Evolutionary conservation across 768 basidiomycete genomes (phyloP), one percentile per base, ranked within the genome.

Genomic region (Phlebiopsis flavidoalba): DNA sequence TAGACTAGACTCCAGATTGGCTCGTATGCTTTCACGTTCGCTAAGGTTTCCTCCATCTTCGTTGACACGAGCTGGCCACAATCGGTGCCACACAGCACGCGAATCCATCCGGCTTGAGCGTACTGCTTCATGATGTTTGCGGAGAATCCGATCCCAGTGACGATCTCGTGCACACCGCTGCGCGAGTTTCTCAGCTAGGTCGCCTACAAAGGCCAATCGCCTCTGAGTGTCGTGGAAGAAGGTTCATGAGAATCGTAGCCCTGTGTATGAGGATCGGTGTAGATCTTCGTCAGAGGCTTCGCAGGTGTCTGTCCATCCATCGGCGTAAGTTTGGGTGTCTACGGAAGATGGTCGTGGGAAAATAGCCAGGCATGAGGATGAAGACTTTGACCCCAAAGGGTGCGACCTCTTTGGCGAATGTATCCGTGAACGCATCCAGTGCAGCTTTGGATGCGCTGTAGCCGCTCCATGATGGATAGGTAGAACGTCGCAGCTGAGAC

Each of bases 401-500:
- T 21, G 63, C 66, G 33, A 73, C 55, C 60, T 74, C 72, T n/a
- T 37, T 58, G 12, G 51, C 59, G 37, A 72, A 65, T 1, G 66
- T 60, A 49, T 70, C 72, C 15, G 71, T 63, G 49, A 65, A 60
- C 19, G 63, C 55, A 36, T 70, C 68, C 3, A 71, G 62, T 26
- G 71, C 71, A 12, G 70, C 72, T 61, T 70, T 71, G 12, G 67
- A 63, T 5, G 65, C 69, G 37, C 62, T 64, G 58, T 72, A 71
- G 40, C 69, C 67, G 45, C 64, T 63, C 57, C 67, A 69, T 4
- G 63, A 58, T 5, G 69, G 51, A 15, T 43, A 49, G 24, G 60
- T 61, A 11, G 57, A 63, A 26, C 70, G 26, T 31, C 26, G 26
- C 35, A 0, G 63, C 65, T 22, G 63, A 65, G 35, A 71, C 60